A percentile compares a stretch with the other conserved stretches of the same genome.
Conservation (phyloP, 176 grass and related monocot genomes). For the Hyparrhenia diplandra region DNA sequence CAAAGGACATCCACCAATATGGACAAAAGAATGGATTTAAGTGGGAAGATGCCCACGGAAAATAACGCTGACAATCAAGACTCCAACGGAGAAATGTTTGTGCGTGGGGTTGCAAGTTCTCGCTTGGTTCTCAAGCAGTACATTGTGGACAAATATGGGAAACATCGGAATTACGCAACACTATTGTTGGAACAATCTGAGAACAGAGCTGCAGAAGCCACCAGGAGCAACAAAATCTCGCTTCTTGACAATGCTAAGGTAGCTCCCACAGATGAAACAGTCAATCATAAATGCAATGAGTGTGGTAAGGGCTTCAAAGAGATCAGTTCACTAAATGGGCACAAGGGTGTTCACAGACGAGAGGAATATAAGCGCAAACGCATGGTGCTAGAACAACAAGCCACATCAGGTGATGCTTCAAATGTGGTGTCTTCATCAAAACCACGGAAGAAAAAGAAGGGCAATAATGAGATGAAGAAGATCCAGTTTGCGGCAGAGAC, state of each 20-base stretch:
- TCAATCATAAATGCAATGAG: too few species aligned
- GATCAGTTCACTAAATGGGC: too few species aligned
- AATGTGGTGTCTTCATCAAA: too few species aligned
- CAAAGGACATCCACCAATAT: not conserved
- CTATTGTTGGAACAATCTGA: not conserved
- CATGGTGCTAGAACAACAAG: too few species aligned
- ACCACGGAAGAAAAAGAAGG: too few species aligned
- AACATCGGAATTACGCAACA: not conserved
- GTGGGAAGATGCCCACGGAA: not conserved
- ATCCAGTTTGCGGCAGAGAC: too few species aligned
- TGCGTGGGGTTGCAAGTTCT: not conserved
- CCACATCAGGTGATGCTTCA: too few species aligned
- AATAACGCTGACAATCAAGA: not conserved
- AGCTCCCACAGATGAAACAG: not conserved
- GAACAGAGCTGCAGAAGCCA: not conserved
- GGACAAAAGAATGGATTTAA: not conserved
- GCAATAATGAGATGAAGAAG: too few species aligned
- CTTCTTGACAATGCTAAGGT: not conserved
- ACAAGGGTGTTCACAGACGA: too few species aligned
- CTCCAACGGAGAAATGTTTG: not conserved
- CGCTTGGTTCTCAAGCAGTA: conserved; percentile 3
- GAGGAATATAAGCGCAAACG: too few species aligned
- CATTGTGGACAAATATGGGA: not conserved
- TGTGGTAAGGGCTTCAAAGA: too few species aligned
- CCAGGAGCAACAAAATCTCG: not conserved